Base-by-base conservation (phyloP, 2,329 filamentous ascomycete species). In the Penicillium hordei region DNA sequence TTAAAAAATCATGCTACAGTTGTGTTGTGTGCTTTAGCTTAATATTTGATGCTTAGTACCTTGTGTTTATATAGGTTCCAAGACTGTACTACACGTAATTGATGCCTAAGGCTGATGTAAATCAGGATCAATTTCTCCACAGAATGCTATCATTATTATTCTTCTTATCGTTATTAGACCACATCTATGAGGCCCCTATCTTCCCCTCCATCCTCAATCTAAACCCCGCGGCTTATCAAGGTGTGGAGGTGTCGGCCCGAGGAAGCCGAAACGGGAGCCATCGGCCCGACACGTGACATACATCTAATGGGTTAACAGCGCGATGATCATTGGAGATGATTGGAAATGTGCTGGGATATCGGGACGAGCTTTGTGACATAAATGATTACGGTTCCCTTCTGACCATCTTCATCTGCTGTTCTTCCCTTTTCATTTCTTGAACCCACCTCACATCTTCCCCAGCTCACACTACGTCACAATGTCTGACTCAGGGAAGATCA, bases 251-350 rank as follows among this genome's bases (percentile, higher is more conserved):
- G 38, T 62, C 68, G 68, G 68, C 34, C 67, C 68, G 68, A 51
- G 4, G 9, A 48, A 56, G 57, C 66, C 64, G 60, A 50, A 27
- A 31, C 25, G 19, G 42, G 45, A 50, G 31, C 23, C 59, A 56
- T 68, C 68, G 67, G 68, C 43, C 68, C 68, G 68, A 70, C 68
- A 71, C 66, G 67, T 70, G 68, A 71, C 51, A 29, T 9, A 4
- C 21, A 56, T 63, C 25, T 55, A 55, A 40, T 52, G n/a, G 12
- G 45, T 27, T 27, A 58, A 52, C 34, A 17, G 13, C 19, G 39
- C 21, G 29, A 52, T 38, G 29, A 42, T 36, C 33, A 51, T 31
- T 45, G 38, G 44, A 36, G 40, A 51, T 39, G 25, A 50, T 34
- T 40, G 38, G 44, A 40, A 36, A 51, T 39, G 21, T 27, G 12